Evolutionary conservation across 2,329 filamentous ascomycete genomes (phyloP).

Genomic region (Tolypocladium ovalisporum): DNA sequence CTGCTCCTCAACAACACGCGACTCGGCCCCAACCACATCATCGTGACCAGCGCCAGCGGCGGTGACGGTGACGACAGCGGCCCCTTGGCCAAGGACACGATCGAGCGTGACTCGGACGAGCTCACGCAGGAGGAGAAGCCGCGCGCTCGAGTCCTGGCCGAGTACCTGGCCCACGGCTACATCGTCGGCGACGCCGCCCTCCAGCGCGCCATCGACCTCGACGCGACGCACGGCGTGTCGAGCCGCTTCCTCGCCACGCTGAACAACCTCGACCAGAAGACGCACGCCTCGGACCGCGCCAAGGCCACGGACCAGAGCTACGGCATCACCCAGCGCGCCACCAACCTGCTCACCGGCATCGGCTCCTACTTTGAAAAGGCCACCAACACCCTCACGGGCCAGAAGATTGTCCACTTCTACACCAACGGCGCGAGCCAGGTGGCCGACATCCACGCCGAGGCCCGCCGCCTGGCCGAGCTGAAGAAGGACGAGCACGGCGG

Average conservation of each 20-base stretch:
- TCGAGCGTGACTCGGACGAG: constrained; percentile 51
- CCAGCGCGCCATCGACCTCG: constrained; percentile 74
- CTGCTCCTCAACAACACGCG: constrained; percentile 95
- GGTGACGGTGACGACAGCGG: constrained; percentile 54
- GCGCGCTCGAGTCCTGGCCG: constrained; percentile 81
- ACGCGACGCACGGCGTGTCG: constrained; percentile 81
- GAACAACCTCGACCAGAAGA: constrained; percentile 68
- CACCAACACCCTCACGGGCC: constrained; percentile 72
- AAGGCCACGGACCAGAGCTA: constrained; percentile 77
- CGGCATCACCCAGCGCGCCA: constrained; percentile 65
- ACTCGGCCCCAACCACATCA: constrained; percentile 77
- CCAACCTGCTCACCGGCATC: constrained; percentile 52
- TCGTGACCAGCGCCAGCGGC: constrained; percentile 56
- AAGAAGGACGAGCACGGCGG: constrained; percentile 59
- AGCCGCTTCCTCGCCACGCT: constrained; percentile 69
- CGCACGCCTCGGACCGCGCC: constrained; percentile 79
- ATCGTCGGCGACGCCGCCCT: constrained; percentile 65
- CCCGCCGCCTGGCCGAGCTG: constrained; percentile 73
- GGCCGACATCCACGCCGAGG: constrained; percentile 86
- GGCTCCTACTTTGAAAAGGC: constrained; percentile 94
- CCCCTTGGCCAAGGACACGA: constrained; percentile 40
- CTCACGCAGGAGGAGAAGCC: constrained; percentile 96
- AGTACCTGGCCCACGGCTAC: constrained; percentile 95
- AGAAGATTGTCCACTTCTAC: constrained; percentile 84
- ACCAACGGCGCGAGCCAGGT: constrained; percentile 77